Percentiles rank a stretch among this genome's conserved stretches.
These are phyloP conservation scores for Talaromyces wortmannii DNA, from an alignment of 495 filamentous ascomycete genomes.

Conservation along the genomic window DNA sequence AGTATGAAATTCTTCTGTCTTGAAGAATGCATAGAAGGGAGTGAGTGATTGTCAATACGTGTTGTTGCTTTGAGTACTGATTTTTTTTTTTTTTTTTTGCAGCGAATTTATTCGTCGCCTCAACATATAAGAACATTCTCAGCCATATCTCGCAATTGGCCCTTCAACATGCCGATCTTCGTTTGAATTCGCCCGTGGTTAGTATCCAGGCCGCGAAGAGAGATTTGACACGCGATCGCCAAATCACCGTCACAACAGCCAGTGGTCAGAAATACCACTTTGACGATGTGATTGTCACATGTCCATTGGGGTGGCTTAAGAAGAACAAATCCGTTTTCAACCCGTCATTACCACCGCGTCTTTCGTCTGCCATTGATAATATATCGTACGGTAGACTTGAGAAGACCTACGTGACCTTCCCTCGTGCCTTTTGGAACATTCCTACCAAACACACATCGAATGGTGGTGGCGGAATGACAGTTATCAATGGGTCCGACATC, in stretches of 20 bases:
- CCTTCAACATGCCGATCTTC: slow-evolving; percentile 55
- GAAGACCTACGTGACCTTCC: slow-evolving; percentile 88
- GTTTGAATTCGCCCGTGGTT: slow-evolving; percentile 46
- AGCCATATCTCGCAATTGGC: slow-evolving; percentile 58
- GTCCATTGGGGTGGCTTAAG: slow-evolving; percentile 87
- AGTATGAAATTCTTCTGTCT: slow-evolving; percentile 90
- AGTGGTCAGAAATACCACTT: slow-evolving; percentile 50
- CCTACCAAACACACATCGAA: background rate
- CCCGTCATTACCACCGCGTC: slow-evolving; percentile 57
- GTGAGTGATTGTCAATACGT: slow-evolving; percentile 36
- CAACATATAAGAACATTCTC: slow-evolving; percentile 76
- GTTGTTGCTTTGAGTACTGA: background rate
- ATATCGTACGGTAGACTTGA: slow-evolving; percentile 87
- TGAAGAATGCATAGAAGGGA: slow-evolving; percentile 91
- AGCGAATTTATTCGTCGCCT: slow-evolving; percentile 87
- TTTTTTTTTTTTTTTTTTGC: background rate
- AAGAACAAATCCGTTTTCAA: slow-evolving; percentile 61
- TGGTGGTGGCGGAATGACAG: slow-evolving; percentile 1
- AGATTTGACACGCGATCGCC: slow-evolving; percentile 6
- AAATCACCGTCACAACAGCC: slow-evolving; percentile 48
- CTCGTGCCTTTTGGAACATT: slow-evolving; percentile 54
- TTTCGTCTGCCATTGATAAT: slow-evolving; percentile 64
- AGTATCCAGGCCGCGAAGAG: slow-evolving; percentile 32
- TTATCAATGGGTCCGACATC: slow-evolving; percentile 2
- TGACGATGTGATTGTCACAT: slow-evolving; percentile 81